These are phyloP conservation scores for Hawksworthiomyces lignivorus DNA, from an alignment of 2,329 filamentous ascomycete species.

Conservation along the genomic window DNA sequence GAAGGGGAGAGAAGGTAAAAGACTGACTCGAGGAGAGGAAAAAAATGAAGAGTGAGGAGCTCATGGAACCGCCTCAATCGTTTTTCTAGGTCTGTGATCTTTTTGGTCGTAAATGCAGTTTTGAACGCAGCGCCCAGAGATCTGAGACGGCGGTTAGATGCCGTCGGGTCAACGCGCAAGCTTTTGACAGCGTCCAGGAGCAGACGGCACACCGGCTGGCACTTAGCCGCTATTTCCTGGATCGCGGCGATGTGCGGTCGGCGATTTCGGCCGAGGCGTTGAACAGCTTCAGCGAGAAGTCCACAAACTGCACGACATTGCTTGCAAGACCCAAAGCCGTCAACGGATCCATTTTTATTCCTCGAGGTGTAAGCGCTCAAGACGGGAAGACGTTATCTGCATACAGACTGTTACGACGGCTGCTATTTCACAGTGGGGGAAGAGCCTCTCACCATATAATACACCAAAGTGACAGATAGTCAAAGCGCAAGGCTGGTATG, in stretches of 20 bases:
- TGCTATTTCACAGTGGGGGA: no score
- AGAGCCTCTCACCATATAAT: no score
- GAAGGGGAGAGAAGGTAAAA: background rate
- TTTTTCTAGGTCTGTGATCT: background rate
- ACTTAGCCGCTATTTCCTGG: no score
- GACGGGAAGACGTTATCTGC: no score
- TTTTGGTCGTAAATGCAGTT: background rate
- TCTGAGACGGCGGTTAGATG: background rate
- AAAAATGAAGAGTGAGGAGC: conserved; percentile 1
- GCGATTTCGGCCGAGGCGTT: background rate
- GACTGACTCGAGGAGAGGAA: background rate
- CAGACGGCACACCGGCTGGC: no score
- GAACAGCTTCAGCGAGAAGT: background rate
- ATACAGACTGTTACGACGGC: no score
- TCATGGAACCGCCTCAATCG: background rate
- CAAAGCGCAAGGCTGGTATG: no score
- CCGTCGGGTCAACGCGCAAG: no score
- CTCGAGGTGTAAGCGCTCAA: no score
- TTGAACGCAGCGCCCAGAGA: background rate
- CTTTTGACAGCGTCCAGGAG: no score
- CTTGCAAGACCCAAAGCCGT: conserved; percentile 2
- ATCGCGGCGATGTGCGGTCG: no score
- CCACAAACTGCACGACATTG: conserved; percentile 2
- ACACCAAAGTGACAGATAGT: no score
- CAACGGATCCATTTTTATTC: conserved; percentile 1